Evolutionary conservation across 129 eudicot genomes (phyloP).

Genomic region (Centrapalus pauciflorus): DNA sequence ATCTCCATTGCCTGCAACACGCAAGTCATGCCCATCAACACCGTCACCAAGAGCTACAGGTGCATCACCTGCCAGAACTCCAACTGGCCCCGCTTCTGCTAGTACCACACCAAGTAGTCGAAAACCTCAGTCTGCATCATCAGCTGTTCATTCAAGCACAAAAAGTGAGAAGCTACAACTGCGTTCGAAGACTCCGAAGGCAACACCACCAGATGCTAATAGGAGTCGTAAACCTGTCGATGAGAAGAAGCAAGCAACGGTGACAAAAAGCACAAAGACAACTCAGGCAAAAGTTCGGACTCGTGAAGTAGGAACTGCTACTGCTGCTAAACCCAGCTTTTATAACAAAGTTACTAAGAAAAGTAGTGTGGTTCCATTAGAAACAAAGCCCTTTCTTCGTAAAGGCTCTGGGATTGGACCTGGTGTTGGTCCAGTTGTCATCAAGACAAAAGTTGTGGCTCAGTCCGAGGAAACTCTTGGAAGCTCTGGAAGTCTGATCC

Average conservation of each 20-base stretch:
- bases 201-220: constrained; percentile 39
- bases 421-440: constrained; percentile 35
- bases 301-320: constrained; percentile 42
- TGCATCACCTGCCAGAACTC: constrained; percentile 47
- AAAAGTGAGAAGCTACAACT: constrained; percentile 46
- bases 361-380: constrained; percentile 86
- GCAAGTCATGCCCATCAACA: constrained; percentile 86
- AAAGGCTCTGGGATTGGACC: constrained; percentile 60
- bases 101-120: constrained; percentile 45
- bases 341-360: constrained; percentile 70
- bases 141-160: constrained; percentile 40
- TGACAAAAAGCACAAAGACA: constrained; percentile 40
- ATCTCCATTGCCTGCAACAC: constrained; percentile 56
- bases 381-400: constrained; percentile 72
- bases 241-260: constrained; percentile 46
- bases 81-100: constrained; percentile 31
- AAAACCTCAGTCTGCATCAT: constrained; percentile 49
- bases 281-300: constrained; percentile 37
- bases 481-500: constrained; percentile 28
- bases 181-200: constrained; percentile 38
- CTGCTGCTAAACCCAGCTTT: constrained; percentile 54
- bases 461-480: constrained; percentile 38
- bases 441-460: constrained; percentile 37
- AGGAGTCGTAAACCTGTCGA: constrained; percentile 31
- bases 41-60: constrained; percentile 48